Evolutionary conservation across 2,329 filamentous ascomycete species (phyloP), one percentile per base, ranked within the genome.

Genomic region (Monosporascus sp.): DNA sequence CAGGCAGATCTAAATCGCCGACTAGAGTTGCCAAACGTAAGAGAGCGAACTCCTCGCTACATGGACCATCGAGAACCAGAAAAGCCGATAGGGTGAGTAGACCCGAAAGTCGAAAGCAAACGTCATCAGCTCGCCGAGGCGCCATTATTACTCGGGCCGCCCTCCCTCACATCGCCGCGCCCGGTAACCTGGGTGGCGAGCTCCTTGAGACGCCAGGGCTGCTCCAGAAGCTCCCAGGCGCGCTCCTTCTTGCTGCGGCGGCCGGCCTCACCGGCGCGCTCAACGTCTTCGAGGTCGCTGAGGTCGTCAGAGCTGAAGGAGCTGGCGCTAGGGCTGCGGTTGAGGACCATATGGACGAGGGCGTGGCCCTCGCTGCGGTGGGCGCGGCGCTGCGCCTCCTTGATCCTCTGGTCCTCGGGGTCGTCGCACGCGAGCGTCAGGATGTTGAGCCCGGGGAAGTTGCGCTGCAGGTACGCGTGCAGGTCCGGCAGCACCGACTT

Each of bases 341-440:
- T 82, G 65, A 81, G 74, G 38, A 85, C 78, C 70, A 85, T 75
- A 52, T 76, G 72, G 37, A 85, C 61, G 31, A 31, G 27, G 54
- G 74, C 67, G 8, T 65, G 62, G 31, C 81, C 80, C 62, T 81
- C 77, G 41, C 74, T 74, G 77, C 89, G 89, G 80, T 94, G 96
- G 59, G 79, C 73, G 54, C 86, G 81, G 26, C 83, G 75, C 73
- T 96, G 92, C 56, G 85, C 80, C 43, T 85, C 73, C 76, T 97
- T 97, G 75, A 95, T 80, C 55, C 83, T 77, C 44, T 78, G 72
- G 71, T 96, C 86, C 59, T 83, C 77, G 55, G 92, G 80, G 9
- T 89, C 88, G 53, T 91, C 89, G 73, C 89, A 95, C 65, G 91
- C 87, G 61, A 93, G 81, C 0, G 84, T 84, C 0, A 85, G 76